phyloP scores from a whole-genome alignment of 2,329 filamentous ascomycete species.

The Huntiella abstrusa region DNA sequence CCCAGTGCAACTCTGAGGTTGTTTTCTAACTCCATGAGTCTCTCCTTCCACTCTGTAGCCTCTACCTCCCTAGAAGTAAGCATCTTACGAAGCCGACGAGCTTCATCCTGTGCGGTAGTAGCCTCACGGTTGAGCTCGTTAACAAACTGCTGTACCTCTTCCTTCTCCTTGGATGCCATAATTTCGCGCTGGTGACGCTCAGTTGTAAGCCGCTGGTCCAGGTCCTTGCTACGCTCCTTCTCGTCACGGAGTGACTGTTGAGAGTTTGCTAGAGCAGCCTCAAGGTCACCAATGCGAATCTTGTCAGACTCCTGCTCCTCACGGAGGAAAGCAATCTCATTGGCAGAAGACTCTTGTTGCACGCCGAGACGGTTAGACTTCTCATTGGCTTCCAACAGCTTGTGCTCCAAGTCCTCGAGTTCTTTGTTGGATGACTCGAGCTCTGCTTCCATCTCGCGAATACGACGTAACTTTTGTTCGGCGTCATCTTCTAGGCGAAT shows the following conservation, averaged over 20 bases:
- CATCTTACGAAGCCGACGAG: slow-evolving; percentile 61
- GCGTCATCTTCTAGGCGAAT: slow-evolving; percentile 81
- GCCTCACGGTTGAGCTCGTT: slow-evolving; percentile 82
- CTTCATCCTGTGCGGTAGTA: slow-evolving; percentile 68
- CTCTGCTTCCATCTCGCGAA: slow-evolving; percentile 68
- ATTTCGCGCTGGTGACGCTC: slow-evolving; percentile 78
- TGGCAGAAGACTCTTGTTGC: slow-evolving; percentile 80
- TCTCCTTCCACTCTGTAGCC: slow-evolving; percentile 77
- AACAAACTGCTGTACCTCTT: slow-evolving; percentile 83
- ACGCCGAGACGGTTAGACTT: slow-evolving; percentile 79
- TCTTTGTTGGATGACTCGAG: slow-evolving; percentile 71
- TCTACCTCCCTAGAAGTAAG: slow-evolving; percentile 73
- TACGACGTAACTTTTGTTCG: slow-evolving; percentile 55
- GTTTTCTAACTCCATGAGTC: slow-evolving; percentile 74
- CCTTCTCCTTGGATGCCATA: slow-evolving; percentile 74
- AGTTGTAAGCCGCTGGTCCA: slow-evolving; percentile 55
- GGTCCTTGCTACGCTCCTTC: slow-evolving; percentile 53
- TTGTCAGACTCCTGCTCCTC: slow-evolving; percentile 97
- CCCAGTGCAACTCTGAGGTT: slow-evolving; percentile 74
- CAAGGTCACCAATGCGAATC: slow-evolving; percentile 88
- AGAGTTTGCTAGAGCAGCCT: slow-evolving; percentile 61
- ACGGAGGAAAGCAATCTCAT: slow-evolving; percentile 82
- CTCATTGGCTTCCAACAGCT: slow-evolving; percentile 64
- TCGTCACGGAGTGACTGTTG: slow-evolving; percentile 70
- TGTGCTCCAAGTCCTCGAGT: slow-evolving; percentile 67